These are phyloP conservation scores for Parietaria judaica DNA, from an alignment of 306 rosid genomes.

Conservation along the genomic window DNA sequence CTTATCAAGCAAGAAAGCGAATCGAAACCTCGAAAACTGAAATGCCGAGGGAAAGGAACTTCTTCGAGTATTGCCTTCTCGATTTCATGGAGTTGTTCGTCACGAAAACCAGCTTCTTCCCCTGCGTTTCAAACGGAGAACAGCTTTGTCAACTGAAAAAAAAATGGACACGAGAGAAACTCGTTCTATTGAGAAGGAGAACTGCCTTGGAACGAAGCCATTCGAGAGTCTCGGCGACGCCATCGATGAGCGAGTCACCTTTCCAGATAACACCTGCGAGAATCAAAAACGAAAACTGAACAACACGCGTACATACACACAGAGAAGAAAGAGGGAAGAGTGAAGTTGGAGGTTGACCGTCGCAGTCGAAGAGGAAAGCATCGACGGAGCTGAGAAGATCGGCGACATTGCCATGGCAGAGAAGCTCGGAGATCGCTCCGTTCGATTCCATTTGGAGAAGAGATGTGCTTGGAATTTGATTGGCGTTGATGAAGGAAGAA, in stretches of 20 bases:
- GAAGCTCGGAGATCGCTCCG: conserved; percentile 14
- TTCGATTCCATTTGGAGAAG: conserved; percentile 3
- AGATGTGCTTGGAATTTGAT: too few relatives aligned
- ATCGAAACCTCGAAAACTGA: conserved; percentile 48
- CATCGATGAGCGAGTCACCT: conserved; percentile 67
- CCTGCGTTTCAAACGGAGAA: conserved; percentile 23
- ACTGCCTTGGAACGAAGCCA: conserved; percentile 67
- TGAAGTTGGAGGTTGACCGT: conserved; percentile 32
- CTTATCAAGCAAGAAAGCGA: neutral
- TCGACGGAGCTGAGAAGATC: conserved; percentile 56
- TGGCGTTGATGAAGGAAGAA: too few relatives aligned
- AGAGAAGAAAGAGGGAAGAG: neutral
- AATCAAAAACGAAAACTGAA: neutral
- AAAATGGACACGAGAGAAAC: too few relatives aligned
- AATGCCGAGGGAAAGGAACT: conserved; percentile 79
- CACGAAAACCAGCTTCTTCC: conserved; percentile 79
- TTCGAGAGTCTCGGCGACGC: conserved; percentile 54
- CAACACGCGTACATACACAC: neutral
- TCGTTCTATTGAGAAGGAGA: too few relatives aligned
- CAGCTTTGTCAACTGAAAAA: neutral
- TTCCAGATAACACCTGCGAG: conserved; percentile 83
- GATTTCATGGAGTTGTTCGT: conserved; percentile 79
- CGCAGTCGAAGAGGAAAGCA: conserved; percentile 93
- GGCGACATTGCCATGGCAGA: conserved; percentile 33
- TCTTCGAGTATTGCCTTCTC: conserved; percentile 50